phyloP scores from a whole-genome alignment of 169 alveolate genomes.

The Plasmodium falciparum region DNA sequence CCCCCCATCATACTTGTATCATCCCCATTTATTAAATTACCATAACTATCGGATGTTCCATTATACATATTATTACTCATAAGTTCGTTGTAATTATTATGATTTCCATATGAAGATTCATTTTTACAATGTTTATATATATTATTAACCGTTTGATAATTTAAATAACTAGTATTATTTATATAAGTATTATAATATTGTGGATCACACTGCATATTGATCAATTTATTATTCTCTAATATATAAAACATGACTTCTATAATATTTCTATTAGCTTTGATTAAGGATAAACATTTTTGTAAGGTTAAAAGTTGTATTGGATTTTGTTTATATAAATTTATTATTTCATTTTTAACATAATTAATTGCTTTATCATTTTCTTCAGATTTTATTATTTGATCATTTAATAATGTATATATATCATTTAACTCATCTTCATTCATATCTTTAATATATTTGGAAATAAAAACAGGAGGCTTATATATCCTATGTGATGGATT shows the following conservation, averaged over 20 bases:
- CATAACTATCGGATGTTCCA: too few relatives aligned
- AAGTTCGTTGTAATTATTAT: too few relatives aligned
- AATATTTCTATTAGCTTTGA: slow-evolving; percentile 24
- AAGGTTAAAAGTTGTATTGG: slow-evolving; percentile 16
- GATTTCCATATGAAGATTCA: too few relatives aligned
- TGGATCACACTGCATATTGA: background rate
- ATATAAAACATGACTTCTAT: slow-evolving; percentile 50
- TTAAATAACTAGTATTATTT: slow-evolving; percentile 1
- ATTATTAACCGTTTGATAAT: slow-evolving; percentile 16
- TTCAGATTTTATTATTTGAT: background rate
- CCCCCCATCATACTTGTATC: too few relatives aligned
- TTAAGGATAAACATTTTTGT: slow-evolving; percentile 14
- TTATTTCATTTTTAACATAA: slow-evolving; percentile 40
- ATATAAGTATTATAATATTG: background rate
- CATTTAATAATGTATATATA: slow-evolving; percentile 16
- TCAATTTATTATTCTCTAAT: slow-evolving; percentile 26
- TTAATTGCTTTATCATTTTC: slow-evolving; percentile 44
- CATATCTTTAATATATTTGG: background rate
- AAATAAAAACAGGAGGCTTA: background rate
- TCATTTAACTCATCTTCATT: slow-evolving; percentile 31
- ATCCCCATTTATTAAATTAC: too few relatives aligned
- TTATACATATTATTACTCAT: too few relatives aligned
- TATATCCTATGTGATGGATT: background rate
- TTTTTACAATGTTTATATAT: slow-evolving; percentile 13
- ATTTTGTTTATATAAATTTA: slow-evolving; percentile 22